These are phyloP conservation scores for Naganishia vishniacii DNA, from an alignment of 768 basidiomycete genomes.

Conservation along the genomic window DNA sequence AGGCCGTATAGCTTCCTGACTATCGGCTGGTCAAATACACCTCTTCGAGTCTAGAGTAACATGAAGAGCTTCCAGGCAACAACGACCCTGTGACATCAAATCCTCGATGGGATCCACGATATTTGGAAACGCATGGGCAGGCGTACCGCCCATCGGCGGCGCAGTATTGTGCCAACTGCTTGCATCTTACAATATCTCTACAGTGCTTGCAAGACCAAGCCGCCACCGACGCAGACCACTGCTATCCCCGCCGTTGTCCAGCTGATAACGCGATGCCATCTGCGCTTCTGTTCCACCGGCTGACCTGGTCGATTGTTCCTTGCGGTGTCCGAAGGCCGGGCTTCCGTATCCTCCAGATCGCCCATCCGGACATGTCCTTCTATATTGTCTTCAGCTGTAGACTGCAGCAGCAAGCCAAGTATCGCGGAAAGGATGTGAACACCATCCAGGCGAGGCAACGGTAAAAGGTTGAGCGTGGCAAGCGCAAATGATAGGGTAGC, in stretches of 20 bases:
- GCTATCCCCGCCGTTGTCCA: not conserved
- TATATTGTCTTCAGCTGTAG: not conserved
- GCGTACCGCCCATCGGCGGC: too few species aligned
- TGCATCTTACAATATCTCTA: too few species aligned
- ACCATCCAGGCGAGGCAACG: constrained; percentile 24
- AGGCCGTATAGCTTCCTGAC: too few species aligned
- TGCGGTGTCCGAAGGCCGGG: not conserved
- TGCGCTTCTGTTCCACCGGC: not conserved
- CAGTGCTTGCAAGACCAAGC: not conserved
- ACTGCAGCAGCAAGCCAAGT: not conserved
- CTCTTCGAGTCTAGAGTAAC: too few species aligned
- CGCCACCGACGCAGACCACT: not conserved
- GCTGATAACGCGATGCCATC: not conserved
- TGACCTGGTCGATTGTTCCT: not conserved
- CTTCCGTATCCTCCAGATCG: not conserved
- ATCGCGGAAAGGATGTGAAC: constrained; percentile 22
- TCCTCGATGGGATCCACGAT: too few species aligned
- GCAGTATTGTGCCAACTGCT: too few species aligned
- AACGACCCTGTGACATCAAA: too few species aligned
- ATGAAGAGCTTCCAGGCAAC: too few species aligned
- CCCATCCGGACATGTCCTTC: not conserved
- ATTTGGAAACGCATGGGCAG: too few species aligned
- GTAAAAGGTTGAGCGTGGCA: constrained; percentile 23
- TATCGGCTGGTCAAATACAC: too few species aligned
- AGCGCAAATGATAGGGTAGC: constrained; percentile 20